Percentiles rank a stretch among this genome's conserved stretches.
Evolutionary conservation across 768 basidiomycete species (phyloP).

Genomic region (Calocybe cyanea): DNA sequence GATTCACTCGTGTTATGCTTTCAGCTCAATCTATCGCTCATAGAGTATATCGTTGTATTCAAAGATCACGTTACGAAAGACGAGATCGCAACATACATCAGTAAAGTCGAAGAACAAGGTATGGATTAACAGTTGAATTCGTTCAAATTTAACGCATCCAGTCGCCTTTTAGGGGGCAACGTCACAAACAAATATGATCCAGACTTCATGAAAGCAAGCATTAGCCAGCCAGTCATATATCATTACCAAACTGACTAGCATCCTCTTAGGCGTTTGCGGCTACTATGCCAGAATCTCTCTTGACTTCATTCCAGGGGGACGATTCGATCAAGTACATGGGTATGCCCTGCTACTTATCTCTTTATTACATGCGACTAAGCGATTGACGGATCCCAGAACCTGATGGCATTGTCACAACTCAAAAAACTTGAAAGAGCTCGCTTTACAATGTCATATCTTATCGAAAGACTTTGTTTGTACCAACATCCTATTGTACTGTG

Average conservation of each 20-base stretch:
- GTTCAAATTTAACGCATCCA: background rate
- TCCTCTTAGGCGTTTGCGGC: constrained; percentile 26
- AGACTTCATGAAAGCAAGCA: constrained; percentile 32
- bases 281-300: constrained; percentile 20
- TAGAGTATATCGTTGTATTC: constrained; percentile 57
- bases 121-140: background rate
- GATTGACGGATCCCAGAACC: constrained; percentile 29
- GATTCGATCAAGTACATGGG: constrained; percentile 46
- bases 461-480: too few species aligned
- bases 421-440: background rate
- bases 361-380: background rate
- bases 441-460: too few species aligned
- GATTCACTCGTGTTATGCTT: background rate
- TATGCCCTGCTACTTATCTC: constrained; percentile 19
- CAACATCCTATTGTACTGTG: too few species aligned
- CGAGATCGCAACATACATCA: constrained; percentile 37
- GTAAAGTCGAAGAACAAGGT: constrained; percentile 37
- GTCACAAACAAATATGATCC: constrained; percentile 36
- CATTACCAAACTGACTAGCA: background rate
- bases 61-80: constrained; percentile 38
- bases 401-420: constrained; percentile 33
- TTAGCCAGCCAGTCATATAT: background rate
- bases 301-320: constrained; percentile 27
- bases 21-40: background rate
- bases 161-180: constrained; percentile 33